phyloP scores from a whole-genome alignment of 306 rosid species.

The Carpinus viminea region DNA sequence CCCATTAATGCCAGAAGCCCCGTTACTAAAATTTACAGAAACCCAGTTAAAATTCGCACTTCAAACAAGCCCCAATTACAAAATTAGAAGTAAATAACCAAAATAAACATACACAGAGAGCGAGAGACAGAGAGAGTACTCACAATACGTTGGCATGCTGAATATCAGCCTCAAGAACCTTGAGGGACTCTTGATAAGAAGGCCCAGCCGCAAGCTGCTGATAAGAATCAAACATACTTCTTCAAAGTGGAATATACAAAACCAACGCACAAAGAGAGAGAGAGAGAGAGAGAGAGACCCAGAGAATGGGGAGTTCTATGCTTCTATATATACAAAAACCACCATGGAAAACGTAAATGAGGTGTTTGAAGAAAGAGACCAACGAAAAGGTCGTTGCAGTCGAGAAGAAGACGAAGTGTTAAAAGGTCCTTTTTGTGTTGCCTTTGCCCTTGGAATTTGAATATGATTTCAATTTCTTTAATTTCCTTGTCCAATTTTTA shows the following conservation, averaged over 20 bases:
- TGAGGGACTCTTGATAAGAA: conserved; percentile 57
- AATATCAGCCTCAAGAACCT: conserved; percentile 72
- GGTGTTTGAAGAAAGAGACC: conserved; percentile 19
- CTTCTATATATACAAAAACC: background rate
- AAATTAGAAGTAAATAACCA: background rate
- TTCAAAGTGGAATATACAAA: background rate
- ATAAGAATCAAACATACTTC: conserved; percentile 46
- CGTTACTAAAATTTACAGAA: background rate
- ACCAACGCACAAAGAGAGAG: background rate
- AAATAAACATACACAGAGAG: background rate
- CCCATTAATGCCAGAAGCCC: background rate
- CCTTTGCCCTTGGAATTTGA: background rate
- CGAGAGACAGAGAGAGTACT: conserved; percentile 27
- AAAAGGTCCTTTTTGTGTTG: background rate
- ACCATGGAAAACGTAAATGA: conserved; percentile 9
- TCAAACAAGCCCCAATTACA: background rate
- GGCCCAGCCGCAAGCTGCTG: conserved; percentile 51
- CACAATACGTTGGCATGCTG: conserved; percentile 77
- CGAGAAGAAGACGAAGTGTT: conserved; percentile 18
- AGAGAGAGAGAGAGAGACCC: conserved; percentile 14
- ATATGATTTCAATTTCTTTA: background rate
- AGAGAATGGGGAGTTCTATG: conserved; percentile 4
- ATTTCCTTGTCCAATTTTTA: background rate
- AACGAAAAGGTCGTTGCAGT: conserved; percentile 35
- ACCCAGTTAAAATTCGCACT: background rate